Percentiles rank a stretch among this genome's conserved stretches.
phyloP scores from a whole-genome alignment of 148 eudicot genomes.

The Chenopodium formosanum region DNA sequence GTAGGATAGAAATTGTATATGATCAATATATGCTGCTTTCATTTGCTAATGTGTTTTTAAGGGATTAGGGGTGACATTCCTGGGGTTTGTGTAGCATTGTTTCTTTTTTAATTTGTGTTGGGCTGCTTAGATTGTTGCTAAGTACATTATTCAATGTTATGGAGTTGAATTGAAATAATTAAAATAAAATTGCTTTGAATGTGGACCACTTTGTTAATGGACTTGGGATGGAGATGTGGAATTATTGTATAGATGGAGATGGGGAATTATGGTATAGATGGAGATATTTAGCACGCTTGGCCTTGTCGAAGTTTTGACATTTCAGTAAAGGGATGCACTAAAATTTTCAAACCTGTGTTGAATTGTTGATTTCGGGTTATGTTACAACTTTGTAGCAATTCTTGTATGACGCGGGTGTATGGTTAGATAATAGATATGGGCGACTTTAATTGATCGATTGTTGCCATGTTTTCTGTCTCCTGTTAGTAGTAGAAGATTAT shows the following conservation, averaged over 20 bases:
- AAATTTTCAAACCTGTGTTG: background rate
- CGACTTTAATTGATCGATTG: background rate
- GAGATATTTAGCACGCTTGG: background rate
- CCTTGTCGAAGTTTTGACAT: background rate
- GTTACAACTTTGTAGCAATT: background rate
- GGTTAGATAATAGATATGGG: background rate
- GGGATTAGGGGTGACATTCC: background rate
- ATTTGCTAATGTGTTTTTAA: background rate
- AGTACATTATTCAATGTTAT: background rate
- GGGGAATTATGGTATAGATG: background rate
- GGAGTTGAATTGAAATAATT: background rate
- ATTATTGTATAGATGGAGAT: background rate
- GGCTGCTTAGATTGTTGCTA: background rate
- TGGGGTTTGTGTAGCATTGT: no score
- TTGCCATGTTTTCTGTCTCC: background rate
- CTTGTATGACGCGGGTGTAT: background rate
- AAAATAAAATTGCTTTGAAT: background rate
- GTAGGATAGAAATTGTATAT: no score
- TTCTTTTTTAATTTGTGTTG: no score
- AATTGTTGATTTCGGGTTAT: background rate
- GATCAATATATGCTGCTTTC: background rate
- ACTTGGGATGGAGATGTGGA: background rate
- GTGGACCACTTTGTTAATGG: slow-evolving; percentile 5
- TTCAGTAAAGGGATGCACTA: background rate
- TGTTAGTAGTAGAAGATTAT: background rate